Base-by-base conservation (phyloP, 768 basidiomycete species). In the Amanita inopinata region DNA sequence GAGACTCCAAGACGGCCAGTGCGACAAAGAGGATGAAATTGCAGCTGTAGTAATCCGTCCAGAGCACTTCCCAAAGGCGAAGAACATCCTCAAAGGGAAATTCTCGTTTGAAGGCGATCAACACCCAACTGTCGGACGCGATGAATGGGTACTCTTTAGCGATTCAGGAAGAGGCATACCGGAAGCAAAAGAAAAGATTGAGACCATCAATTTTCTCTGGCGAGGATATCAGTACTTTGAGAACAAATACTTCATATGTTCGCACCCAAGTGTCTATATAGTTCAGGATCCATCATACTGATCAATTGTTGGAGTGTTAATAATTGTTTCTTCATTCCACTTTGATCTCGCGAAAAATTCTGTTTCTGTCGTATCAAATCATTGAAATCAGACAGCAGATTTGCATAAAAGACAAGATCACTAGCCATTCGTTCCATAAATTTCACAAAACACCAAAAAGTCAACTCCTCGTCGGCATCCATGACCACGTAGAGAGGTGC, bases 141-240 rank as follows among this genome's bases (percentile, higher is more conserved):
- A 30, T 55, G n/a, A n/a, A n/a, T n/a, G n/a, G n/a, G n/a, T n/a
- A n/a, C n/a, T n/a, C 30, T 28, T 33, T 14, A 37, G 31, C 27
- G 18, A 19, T 22, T 24, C 3, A 14, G 4, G 27, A 41, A 6
- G 10, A 20, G 14, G 57, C 75, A 53, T 67, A 93, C 78, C 94
- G 78, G 76, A 97, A 99, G 61, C 92, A 97, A 70, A 97, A 97
- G 70, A 98, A 98, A 20, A 98, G 61, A 61, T 98, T 97, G 48
- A 98, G 69, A 1, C 77, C 83, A 48, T 93, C 93, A 1, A 80
- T 86, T 79, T 74, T 98, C 78, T 90, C 70, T 70, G 46, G 12
- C 45, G 20, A 18, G 11, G 20, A 12, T n/a, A 7, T 27, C 23
- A 32, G 23, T 22, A 33, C 24, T 1, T 34, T 20, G 32, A 3